Base-by-base conservation (phyloP, 2,329 filamentous ascomycete species). In the Hansfordia pulvinata region DNA sequence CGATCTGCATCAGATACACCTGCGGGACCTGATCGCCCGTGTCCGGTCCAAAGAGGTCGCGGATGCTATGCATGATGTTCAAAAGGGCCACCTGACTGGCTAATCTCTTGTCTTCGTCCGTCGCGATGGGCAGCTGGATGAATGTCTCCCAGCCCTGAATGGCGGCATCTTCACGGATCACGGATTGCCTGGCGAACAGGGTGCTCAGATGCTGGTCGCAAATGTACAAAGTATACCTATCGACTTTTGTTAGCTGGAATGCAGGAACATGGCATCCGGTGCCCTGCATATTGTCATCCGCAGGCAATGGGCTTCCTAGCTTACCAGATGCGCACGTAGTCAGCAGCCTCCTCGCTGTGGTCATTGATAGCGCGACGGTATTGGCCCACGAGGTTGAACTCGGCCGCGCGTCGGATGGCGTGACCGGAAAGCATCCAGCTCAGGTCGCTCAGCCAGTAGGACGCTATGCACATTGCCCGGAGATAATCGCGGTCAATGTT, bases 371-470 rank as follows among this genome's bases (percentile, higher is more conserved):
- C 51, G 6, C 50, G 49, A 4, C 50, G 49, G 27, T 57, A 59
- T 30, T 54, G 57, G 30, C 48, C 54, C 22, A 54, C 51, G 1
- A 64, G 37, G 30, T 60, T 60, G 25, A 58, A 49, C 32, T 65
- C 61, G 4, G 56, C 58, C 0, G 62, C 62, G 10, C 61, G 49
- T 7, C 62, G 53, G 16, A 64, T 61, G 1, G 61, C 62, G 29
- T 61, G 54, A 0, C 69, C 69, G 0, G 66, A 70, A 1, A 76
- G 52, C 36, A 68, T 74, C 66, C 70, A 74, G 4, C 65, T 71
- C 12, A 73, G 52, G 32, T 76, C 69, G 4, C 65, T 67, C 0
- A 75, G 53, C 71, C 70, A 76, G 36, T 74, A 75, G 0, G 69
- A 62, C 1, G 65, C 69, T 4, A 75, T 61, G 21, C 66, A 71